Evolutionary conservation across 768 basidiomycete species (phyloP).

Genomic region (Phaeotremella skinneri): DNA sequence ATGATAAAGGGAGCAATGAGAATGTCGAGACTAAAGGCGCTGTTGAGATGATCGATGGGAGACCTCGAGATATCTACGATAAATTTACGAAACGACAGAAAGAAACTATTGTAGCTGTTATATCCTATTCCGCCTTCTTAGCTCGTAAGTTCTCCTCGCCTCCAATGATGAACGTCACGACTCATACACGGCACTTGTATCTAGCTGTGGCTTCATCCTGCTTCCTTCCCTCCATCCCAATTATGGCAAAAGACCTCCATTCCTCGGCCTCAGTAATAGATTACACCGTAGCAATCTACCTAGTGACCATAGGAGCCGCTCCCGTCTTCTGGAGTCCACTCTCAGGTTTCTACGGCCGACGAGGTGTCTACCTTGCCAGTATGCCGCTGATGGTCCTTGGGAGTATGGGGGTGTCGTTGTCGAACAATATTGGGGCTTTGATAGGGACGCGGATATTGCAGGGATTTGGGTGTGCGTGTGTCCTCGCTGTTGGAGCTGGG

Average conservation of each 20-base stretch:
- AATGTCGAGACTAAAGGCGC: not conserved
- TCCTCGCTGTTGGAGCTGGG: constrained; percentile 60
- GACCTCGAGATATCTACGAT: constrained; percentile 56
- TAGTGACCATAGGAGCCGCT: constrained; percentile 56
- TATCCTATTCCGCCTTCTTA: constrained; percentile 64
- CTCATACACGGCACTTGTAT: constrained; percentile 1
- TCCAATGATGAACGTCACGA: not conserved
- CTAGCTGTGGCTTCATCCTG: constrained; percentile 67
- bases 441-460: constrained; percentile 67
- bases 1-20: not conserved
- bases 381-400: constrained; percentile 63
- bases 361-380: constrained; percentile 61
- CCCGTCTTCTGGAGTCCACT: constrained; percentile 60
- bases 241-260: constrained; percentile 65
- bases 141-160: constrained; percentile 56
- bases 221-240: constrained; percentile 72
- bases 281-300: constrained; percentile 60
- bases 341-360: constrained; percentile 64
- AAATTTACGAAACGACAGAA: constrained; percentile 62
- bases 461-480: constrained; percentile 59
- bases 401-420: constrained; percentile 62
- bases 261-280: constrained; percentile 63
- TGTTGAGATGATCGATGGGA: constrained; percentile 27
- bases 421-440: constrained; percentile 56
- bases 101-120: constrained; percentile 59